phyloP scores from a whole-genome alignment of 2,329 filamentous ascomycete genomes.

The Colletotrichum orchidophilum region DNA sequence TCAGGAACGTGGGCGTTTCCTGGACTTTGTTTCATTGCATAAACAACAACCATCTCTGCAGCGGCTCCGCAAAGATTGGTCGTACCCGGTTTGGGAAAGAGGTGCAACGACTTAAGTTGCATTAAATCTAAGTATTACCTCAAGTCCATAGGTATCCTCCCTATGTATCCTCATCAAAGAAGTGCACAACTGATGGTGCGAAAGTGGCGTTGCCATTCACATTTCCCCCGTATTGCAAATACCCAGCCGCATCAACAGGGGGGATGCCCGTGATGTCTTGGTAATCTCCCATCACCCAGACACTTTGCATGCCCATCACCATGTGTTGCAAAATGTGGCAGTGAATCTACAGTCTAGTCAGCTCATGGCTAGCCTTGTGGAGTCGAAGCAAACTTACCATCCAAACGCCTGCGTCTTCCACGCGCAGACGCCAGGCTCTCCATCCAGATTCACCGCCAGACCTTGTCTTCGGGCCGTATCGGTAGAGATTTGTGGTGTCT shows the following conservation, averaged over 20 bases:
- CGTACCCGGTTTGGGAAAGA: too few relatives aligned
- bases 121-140: neutral
- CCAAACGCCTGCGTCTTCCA: constrained; percentile 65
- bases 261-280: constrained; percentile 35
- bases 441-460: constrained; percentile 60
- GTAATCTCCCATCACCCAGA: constrained; percentile 40
- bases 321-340: constrained; percentile 68
- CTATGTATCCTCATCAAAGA: constrained; percentile 14
- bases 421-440: constrained; percentile 66
- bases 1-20: neutral
- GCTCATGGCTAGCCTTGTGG: neutral
- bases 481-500: constrained; percentile 64
- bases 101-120: neutral
- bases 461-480: constrained; percentile 55
- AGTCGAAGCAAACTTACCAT: constrained; percentile 45
- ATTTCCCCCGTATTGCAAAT: constrained; percentile 54
- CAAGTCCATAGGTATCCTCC: neutral
- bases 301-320: constrained; percentile 59
- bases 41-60: neutral
- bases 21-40: neutral
- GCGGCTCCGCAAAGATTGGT: neutral
- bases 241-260: constrained; percentile 49
- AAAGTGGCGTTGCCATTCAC: constrained; percentile 52
- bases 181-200: constrained; percentile 33
- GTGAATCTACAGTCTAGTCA: constrained; percentile 51